Conservation (phyloP, 2,329 filamentous ascomycete genomes). For the Talaromyces marneffei region DNA sequence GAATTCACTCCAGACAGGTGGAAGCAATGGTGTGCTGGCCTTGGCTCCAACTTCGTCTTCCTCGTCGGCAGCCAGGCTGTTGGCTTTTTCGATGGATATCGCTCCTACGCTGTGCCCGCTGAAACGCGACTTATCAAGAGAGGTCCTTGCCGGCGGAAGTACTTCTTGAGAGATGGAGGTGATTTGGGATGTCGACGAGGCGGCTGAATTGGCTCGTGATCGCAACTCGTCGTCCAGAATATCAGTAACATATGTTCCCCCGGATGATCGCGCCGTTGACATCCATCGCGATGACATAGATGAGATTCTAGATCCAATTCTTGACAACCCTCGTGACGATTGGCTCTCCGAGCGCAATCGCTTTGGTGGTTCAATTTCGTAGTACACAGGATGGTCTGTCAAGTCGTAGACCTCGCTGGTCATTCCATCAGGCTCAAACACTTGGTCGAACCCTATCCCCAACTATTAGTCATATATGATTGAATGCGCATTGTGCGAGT, state of each 20-base stretch:
- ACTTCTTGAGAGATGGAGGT: slow-evolving; percentile 39
- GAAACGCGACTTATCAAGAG: slow-evolving; percentile 49
- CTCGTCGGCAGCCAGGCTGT: slow-evolving; percentile 45
- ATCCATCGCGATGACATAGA: slow-evolving; percentile 57
- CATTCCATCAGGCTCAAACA: slow-evolving; percentile 6
- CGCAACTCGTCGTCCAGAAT: slow-evolving; percentile 29
- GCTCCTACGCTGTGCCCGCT: slow-evolving; percentile 46
- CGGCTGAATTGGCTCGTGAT: slow-evolving; percentile 40
- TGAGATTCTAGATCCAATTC: slow-evolving; percentile 63
- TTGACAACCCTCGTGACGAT: slow-evolving; percentile 51
- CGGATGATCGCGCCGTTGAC: slow-evolving; percentile 23
- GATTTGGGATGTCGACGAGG: slow-evolving; percentile 26
- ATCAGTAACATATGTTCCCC: slow-evolving; percentile 21
- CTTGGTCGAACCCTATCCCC: slow-evolving; percentile 7
- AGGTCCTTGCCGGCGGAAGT: slow-evolving; percentile 54
- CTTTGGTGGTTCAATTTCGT: slow-evolving; percentile 24
- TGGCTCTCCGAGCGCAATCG: slow-evolving; percentile 49
- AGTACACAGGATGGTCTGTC: slow-evolving; percentile 1
- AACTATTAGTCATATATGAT: background rate
- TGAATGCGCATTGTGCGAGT: background rate
- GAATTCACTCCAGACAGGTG: slow-evolving; percentile 65
- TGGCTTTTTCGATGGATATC: slow-evolving; percentile 51
- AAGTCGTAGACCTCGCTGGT: slow-evolving; percentile 7
- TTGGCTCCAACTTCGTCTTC: slow-evolving; percentile 48
- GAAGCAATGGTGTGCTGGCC: slow-evolving; percentile 77